Evolutionary conservation across 306 rosid species (phyloP).

Genomic region (Neltuma alba): DNA sequence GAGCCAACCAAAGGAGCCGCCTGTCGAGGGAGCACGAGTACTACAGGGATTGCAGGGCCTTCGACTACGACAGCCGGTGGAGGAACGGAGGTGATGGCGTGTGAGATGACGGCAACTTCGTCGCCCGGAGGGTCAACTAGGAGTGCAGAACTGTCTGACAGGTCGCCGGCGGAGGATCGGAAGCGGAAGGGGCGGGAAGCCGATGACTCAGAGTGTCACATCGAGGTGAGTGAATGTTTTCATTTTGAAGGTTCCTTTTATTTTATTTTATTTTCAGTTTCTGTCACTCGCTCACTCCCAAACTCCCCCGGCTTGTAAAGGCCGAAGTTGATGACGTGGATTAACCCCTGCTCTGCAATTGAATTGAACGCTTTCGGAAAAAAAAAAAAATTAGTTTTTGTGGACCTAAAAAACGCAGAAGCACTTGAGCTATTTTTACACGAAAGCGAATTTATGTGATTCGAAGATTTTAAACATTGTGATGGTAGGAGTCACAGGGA

Average conservation of each 20-base stretch:
- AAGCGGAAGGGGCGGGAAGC: no score
- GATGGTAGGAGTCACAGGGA: not conserved
- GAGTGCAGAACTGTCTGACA: constrained; percentile 48
- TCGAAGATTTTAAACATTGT: not conserved
- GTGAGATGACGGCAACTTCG: constrained; percentile 56
- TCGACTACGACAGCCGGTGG: not conserved
- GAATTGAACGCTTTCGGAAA: no score
- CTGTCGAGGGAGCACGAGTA: constrained; percentile 23
- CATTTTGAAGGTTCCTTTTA: no score
- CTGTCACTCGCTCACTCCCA: no score
- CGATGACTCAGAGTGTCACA: no score
- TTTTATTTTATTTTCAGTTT: no score
- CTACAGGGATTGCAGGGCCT: constrained; percentile 36
- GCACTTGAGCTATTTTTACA: not conserved
- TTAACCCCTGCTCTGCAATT: no score
- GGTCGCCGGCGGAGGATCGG: constrained; percentile 18
- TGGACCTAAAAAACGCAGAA: not conserved
- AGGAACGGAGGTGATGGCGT: constrained; percentile 38
- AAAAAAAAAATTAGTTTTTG: no score
- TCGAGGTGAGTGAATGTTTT: no score
- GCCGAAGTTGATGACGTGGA: not conserved
- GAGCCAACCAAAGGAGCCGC: constrained; percentile 27
- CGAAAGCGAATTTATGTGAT: not conserved
- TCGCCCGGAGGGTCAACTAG: constrained; percentile 60
- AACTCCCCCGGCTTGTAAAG: no score